Evolutionary conservation across 306 rosid species (phyloP).

Genomic region (Morella rubra): DNA sequence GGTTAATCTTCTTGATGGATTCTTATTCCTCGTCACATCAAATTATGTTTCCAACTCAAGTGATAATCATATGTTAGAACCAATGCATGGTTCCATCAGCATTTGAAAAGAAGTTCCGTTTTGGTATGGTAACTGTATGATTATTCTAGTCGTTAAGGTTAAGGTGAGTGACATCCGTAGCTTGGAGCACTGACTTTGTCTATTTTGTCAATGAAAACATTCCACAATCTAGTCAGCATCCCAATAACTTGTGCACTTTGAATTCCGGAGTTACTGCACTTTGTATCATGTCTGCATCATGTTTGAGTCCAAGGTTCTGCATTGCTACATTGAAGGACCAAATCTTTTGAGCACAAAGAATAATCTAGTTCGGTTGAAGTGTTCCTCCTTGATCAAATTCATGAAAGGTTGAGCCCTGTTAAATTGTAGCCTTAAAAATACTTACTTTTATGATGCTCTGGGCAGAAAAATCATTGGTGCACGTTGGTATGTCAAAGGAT

Average conservation of each 20-base stretch:
- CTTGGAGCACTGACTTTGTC: conserved; percentile 1
- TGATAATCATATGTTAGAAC: background rate
- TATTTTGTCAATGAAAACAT: background rate
- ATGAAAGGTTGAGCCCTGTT: background rate
- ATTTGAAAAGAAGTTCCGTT: background rate
- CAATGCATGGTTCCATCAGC: background rate
- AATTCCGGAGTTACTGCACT: background rate
- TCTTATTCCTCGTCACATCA: background rate
- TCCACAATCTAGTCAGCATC: background rate
- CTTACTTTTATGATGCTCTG: conserved; percentile 3
- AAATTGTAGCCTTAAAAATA: conserved; percentile 1
- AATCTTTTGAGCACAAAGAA: background rate
- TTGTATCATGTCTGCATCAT: background rate
- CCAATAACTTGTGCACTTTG: background rate
- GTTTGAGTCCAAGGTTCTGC: background rate
- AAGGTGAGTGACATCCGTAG: background rate
- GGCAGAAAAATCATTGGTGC: conserved; percentile 70
- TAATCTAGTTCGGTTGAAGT: too few species aligned
- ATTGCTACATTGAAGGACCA: background rate
- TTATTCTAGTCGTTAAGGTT: background rate
- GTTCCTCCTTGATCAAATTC: background rate
- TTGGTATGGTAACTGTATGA: background rate
- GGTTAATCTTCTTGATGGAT: conserved; percentile 27
- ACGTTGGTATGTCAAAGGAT: conserved; percentile 65
- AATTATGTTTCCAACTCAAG: background rate